phyloP scores from a whole-genome alignment of 345 rosid genomes.

The rapeseed (Brassica napus) region DNA sequence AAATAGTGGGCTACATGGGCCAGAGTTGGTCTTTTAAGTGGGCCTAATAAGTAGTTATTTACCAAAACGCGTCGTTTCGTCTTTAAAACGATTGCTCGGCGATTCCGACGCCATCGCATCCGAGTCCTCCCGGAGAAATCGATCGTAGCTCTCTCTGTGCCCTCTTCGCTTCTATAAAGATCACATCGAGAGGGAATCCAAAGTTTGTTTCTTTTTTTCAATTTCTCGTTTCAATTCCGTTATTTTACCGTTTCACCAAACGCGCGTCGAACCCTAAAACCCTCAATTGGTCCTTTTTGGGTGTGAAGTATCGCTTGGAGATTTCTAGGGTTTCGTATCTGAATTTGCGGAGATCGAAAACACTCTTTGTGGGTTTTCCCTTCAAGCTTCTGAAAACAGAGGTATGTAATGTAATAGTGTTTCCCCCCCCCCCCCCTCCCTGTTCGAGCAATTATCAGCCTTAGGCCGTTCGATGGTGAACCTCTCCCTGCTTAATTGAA shows the following conservation, averaged over 20 bases:
- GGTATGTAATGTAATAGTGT: conserved; percentile 4
- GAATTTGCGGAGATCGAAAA: conserved; percentile 15
- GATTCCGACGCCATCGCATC: conserved; percentile 39
- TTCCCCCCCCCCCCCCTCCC: not conserved
- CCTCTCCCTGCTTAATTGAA: not conserved
- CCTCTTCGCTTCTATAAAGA: conserved; percentile 1
- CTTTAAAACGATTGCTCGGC: conserved; percentile 34
- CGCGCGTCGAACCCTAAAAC: conserved; percentile 17
- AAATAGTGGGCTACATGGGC: conserved; percentile 4
- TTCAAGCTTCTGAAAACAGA: not conserved
- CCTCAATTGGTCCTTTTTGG: conserved; percentile 5
- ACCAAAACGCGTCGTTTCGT: conserved; percentile 33
- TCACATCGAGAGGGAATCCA: not conserved
- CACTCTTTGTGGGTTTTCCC: not conserved
- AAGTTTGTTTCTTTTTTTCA: conserved; percentile 6
- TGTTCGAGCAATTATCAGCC: conserved; percentile 8
- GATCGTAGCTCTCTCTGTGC: conserved; percentile 29
- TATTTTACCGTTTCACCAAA: conserved; percentile 4
- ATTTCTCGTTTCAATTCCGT: conserved; percentile 20
- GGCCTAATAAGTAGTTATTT: not conserved
- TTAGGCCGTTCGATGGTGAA: not conserved
- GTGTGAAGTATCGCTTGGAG: conserved; percentile 20
- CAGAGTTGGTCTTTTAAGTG: not conserved
- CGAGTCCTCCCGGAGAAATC: conserved; percentile 40
- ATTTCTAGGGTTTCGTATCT: conserved; percentile 39